phyloP scores from a whole-genome alignment of 768 basidiomycete species.

The Leccinum uliginosum region DNA sequence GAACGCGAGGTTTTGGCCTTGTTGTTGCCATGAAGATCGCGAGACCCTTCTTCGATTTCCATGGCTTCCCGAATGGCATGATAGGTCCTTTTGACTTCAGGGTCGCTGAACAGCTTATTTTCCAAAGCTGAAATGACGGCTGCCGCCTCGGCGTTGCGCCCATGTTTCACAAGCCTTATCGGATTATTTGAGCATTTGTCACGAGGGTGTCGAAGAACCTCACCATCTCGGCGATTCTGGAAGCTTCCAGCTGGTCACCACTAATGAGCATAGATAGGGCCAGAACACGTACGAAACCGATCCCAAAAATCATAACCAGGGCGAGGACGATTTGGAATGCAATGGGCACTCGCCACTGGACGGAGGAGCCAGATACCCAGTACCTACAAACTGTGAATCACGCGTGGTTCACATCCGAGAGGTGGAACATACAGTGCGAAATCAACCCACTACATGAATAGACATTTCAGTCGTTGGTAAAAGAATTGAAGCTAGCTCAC shows the following conservation, averaged over 20 bases:
- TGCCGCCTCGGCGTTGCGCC: conserved; percentile 50
- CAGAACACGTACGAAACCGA: conserved; percentile 42
- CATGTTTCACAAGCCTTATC: conserved; percentile 51
- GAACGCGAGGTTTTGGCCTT: conserved; percentile 6
- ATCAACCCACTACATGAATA: conserved; percentile 49
- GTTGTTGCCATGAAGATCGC: background rate
- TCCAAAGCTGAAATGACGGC: conserved; percentile 63
- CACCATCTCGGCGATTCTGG: conserved; percentile 59
- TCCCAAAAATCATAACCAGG: conserved; percentile 43
- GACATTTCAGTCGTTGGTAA: conserved; percentile 9
- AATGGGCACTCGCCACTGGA: conserved; percentile 62
- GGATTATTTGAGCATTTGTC: background rate
- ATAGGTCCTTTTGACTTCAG: conserved; percentile 46
- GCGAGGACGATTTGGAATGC: conserved; percentile 57
- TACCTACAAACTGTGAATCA: conserved; percentile 33
- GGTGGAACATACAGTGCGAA: conserved; percentile 46
- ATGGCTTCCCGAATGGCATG: conserved; percentile 53
- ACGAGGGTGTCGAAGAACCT: background rate
- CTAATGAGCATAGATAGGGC: background rate
- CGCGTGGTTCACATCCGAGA: background rate
- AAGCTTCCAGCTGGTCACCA: conserved; percentile 32
- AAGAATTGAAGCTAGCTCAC: too few relatives aligned
- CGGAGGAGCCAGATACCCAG: conserved; percentile 46
- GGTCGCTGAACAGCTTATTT: conserved; percentile 44
- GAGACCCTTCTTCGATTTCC: conserved; percentile 34